A percentile compares a stretch with the other conserved stretches of the same genome.
Evolutionary conservation across 352 stramenopile species (phyloP).

Genomic region (Phytophthora constricta): DNA sequence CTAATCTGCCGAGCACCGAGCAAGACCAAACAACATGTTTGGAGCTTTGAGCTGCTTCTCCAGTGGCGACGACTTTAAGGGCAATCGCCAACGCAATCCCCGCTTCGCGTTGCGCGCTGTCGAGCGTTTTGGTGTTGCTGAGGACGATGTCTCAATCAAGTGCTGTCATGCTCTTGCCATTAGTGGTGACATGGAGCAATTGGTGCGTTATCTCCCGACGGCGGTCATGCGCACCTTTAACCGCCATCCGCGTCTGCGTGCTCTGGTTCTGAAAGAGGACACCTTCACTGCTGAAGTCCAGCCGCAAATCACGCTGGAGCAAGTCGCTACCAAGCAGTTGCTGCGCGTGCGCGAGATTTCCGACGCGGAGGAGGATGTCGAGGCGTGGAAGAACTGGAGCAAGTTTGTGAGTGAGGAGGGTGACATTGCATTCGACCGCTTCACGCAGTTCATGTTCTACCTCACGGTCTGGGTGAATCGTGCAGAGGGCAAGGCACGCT

Average conservation of each 20-base stretch:
- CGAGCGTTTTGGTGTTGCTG: slow-evolving; percentile 44
- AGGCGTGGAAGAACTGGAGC: slow-evolving; percentile 39
- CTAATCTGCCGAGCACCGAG: neutral
- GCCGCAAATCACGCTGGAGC: slow-evolving; percentile 40
- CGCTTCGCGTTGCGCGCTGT: slow-evolving; percentile 43
- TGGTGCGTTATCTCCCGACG: slow-evolving; percentile 48
- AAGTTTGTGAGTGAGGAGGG: slow-evolving; percentile 44
- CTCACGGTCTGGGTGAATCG: slow-evolving; percentile 54
- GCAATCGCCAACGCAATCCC: neutral
- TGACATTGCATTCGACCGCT: slow-evolving; percentile 47
- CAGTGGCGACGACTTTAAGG: neutral
- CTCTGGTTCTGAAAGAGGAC: slow-evolving; percentile 42
- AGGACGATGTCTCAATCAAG: slow-evolving; percentile 38
- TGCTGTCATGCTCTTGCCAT: slow-evolving; percentile 47
- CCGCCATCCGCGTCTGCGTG: slow-evolving; percentile 60
- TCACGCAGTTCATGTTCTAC: slow-evolving; percentile 57
- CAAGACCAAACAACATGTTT: neutral
- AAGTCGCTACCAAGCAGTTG: slow-evolving; percentile 37
- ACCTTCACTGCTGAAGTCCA: slow-evolving; percentile 52
- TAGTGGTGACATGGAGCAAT: slow-evolving; percentile 40
- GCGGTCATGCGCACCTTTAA: slow-evolving; percentile 68
- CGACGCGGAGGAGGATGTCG: slow-evolving; percentile 20
- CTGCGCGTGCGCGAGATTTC: slow-evolving; percentile 39
- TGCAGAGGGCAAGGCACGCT: slow-evolving; percentile 22
- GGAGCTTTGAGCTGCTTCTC: neutral